phyloP scores from a whole-genome alignment of 148 eudicot species.

The Cornus florida region DNA sequence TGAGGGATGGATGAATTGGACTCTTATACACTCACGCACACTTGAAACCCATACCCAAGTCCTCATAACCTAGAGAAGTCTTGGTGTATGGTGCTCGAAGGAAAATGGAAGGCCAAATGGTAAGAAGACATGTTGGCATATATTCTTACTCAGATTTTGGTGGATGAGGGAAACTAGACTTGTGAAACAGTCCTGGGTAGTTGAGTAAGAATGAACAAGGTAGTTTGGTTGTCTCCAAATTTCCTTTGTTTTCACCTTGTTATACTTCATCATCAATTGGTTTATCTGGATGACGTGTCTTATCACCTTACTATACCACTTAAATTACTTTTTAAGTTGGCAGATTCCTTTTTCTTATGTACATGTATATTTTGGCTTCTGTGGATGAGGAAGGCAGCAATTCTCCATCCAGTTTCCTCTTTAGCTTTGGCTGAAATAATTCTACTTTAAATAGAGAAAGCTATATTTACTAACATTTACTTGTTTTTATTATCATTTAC shows the following conservation, averaged over 20 bases:
- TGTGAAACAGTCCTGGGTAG: background rate
- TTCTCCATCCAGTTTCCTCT: background rate
- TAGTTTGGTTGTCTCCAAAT: background rate
- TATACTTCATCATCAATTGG: background rate
- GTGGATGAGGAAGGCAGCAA: background rate
- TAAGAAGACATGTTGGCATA: background rate
- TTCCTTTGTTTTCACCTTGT: background rate
- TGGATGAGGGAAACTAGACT: background rate
- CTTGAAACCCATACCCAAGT: no score
- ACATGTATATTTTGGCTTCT: background rate
- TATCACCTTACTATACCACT: background rate
- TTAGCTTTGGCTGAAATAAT: background rate
- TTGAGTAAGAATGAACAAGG: background rate
- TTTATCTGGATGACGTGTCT: background rate
- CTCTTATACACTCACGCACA: no score
- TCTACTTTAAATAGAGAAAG: no score
- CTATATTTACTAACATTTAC: background rate
- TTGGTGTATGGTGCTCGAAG: background rate
- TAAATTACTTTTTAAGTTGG: background rate
- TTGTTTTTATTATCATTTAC: no score
- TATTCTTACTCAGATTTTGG: background rate
- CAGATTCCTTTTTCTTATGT: background rate
- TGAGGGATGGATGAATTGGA: no score
- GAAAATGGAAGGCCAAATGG: background rate
- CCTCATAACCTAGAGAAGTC: no score